Evolutionary conservation across 2,329 filamentous ascomycete genomes (phyloP), one percentile per base, ranked within the genome.

Genomic region (Pseudogymnoascus sp.): DNA sequence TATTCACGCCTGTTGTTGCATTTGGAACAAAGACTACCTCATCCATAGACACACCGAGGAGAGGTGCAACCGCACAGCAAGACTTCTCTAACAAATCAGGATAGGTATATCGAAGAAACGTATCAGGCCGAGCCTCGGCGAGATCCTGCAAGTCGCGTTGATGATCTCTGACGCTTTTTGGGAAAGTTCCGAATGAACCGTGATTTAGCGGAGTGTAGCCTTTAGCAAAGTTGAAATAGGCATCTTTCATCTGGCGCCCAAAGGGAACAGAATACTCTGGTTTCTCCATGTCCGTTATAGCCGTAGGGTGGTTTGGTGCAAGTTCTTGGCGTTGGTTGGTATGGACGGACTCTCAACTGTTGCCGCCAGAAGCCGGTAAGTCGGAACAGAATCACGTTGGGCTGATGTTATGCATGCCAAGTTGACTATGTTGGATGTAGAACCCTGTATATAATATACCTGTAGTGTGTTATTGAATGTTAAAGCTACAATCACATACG

Each of bases 121-220:
- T 74, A 74, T 96, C 91, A 0, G 92, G 90, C 0, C 79, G 80
- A 1, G 81, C 78, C 75, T 96, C 90, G 36, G 80, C 77, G 3
- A 78, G 76, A 66, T 86, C 82, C 76, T 96, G 91, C 36, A 81
- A 77, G 4, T 78, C 75, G 65, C 86, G 81, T 72, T 93, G 88
- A 70, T 87, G 88, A 12, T 77, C 71, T 10, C 82, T 84, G 64
- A 97, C 80, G 21, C 76, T 70, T 5, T 75, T 77, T 1, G 93
- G 92, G 69, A 86, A 86, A 1, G 87, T 87, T 47, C 93, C 92
- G 72, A 90, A 96, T 1, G 91, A 95, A 61, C 90, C 88, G 29
- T 71, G 71, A 54, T 72, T 72, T 7, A 72, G 57, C 8, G 70
- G 69, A 2, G 66, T 68, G 63, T 68, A 71, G 3, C 64, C 54